These are phyloP conservation scores for Suillus cothurnatus DNA, from an alignment of 768 basidiomycete genomes.

Conservation along the genomic window DNA sequence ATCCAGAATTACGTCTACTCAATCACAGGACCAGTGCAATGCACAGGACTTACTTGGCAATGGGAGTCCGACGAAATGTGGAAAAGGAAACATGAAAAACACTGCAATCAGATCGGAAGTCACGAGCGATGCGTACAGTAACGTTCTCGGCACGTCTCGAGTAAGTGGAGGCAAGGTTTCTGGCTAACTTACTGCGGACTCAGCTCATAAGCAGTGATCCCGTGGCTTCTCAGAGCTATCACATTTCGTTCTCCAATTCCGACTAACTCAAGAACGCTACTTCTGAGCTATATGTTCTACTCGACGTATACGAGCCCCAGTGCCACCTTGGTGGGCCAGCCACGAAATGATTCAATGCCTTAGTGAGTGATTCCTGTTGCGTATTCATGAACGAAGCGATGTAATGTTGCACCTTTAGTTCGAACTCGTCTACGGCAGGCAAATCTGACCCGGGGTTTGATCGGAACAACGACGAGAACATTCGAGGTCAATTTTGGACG, in stretches of 20 bases:
- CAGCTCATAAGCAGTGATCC: not conserved
- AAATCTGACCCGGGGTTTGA: not conserved
- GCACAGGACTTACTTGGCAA: not conserved
- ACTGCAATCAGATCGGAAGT: not conserved
- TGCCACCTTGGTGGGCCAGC: not conserved
- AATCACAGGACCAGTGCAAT: not conserved
- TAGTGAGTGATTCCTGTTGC: not conserved
- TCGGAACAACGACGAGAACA: not conserved
- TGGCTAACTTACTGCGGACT: not conserved
- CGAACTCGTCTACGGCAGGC: not conserved
- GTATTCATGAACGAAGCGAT: not conserved
- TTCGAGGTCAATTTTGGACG: conserved; percentile 15
- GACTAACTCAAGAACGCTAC: not conserved
- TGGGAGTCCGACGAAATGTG: not conserved
- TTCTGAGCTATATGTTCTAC: not conserved
- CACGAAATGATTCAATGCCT: not conserved
- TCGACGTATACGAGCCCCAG: not conserved
- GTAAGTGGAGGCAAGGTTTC: not conserved
- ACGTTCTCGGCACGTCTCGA: not conserved
- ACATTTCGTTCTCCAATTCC: not conserved
- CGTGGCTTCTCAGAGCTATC: not conserved
- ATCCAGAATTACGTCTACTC: not conserved
- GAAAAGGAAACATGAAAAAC: not conserved
- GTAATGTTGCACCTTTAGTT: not conserved
- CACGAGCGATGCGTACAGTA: not conserved